Base-by-base conservation (phyloP, 2,329 filamentous ascomycete species). In the Acrocalymma vagum region DNA sequence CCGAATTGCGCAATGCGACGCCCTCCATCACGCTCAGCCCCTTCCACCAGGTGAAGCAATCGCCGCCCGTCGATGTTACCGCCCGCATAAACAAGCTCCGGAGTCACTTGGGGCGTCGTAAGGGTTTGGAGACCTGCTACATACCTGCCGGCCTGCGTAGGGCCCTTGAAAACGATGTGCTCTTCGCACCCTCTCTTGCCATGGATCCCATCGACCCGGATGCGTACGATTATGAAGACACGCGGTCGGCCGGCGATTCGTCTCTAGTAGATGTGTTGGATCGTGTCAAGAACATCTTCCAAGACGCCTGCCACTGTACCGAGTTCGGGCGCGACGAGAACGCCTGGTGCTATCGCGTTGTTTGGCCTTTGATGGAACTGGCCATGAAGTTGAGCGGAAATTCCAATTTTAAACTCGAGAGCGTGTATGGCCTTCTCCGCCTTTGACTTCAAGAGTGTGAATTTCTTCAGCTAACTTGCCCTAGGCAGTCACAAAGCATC, bases 401-500 rank as follows among this genome's bases (percentile, higher is more conserved):
- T 22, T 27, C 26, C 13, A 47, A 35, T 21, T 43, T 47, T 20
- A 41, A 36, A 37, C 48, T 51, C 30, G 36, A 51, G 36, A 48
- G 44, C 29, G 38, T 49, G 45, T 49, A 45, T 34, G 24, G 29
- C 14, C 38, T 24, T 51, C 18, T 15, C n/a, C n/a, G n/a, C n/a
- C n/a, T n/a, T n/a, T n/a, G n/a, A n/a, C n/a, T n/a, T n/a, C n/a
- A n/a, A n/a, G n/a, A n/a, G n/a, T 29, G 26, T 29, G 26, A 14
- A 29, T 29, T 10, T n/a, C n/a, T n/a, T n/a, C n/a, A n/a, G n/a
- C n/a, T n/a, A n/a, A 20, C 28, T 32, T 32, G 6, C 18, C 38
- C 38, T 32, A 54, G 44, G 34, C 41, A 51, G 29, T 48, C 42
- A 9, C 44, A 54, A 35, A 32, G 27, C 25, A 48, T 54, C 29